Base-by-base conservation (phyloP, 73 alveolate genomes). In the Paramecium tetraurelia region DNA sequence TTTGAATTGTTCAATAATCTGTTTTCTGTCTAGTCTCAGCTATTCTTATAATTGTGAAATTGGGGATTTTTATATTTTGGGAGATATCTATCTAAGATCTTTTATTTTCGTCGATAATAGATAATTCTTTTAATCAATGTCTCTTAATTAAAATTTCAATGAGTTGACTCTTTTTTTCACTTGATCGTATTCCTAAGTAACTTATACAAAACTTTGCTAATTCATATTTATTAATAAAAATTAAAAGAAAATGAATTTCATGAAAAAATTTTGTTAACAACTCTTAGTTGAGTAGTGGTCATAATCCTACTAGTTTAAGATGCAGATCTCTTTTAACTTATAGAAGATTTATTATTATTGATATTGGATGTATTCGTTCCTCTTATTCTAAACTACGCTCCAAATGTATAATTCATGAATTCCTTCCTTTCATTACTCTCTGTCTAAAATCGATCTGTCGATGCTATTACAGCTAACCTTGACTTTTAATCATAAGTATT, bases 271-370 rank as follows among this genome's bases (percentile, higher is more conserved):
- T 46, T 80, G 35, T 80, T 46, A n/a, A 80, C 90, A 20, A 80
- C 43, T 24, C 89, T 77, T 43, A 22, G 7, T 77, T 77, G 43
- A 20, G 89, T 41, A 9, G 35, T 35, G 3, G 90, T 31, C 90
- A 80, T 44, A 24, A 80, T 63, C 29, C 77, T 80, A 80, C 87
- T 36, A 35, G 43, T 18, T 75, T 75, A 38, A 75, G 86, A 72
- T n/a, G 86, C 6, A 36, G 68, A 72, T 72, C 59, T 72, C 12
- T n/a, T 40, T 72, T 72, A 72, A 16, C 8, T 38, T 43, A 72
- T 12, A 5, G 3, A 8, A 20, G 48, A 1, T 10, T 58, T 72
- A 10, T 70, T 70, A 29, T 12, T 29, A 59, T 59, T 72, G 35
- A 72, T 21, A 33, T 33, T 63, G 40, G 68, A 16, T 40, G 6